Base-by-base conservation (phyloP, 192 early-diverging fungal genomes). In the Coemansia sp. region DNA sequence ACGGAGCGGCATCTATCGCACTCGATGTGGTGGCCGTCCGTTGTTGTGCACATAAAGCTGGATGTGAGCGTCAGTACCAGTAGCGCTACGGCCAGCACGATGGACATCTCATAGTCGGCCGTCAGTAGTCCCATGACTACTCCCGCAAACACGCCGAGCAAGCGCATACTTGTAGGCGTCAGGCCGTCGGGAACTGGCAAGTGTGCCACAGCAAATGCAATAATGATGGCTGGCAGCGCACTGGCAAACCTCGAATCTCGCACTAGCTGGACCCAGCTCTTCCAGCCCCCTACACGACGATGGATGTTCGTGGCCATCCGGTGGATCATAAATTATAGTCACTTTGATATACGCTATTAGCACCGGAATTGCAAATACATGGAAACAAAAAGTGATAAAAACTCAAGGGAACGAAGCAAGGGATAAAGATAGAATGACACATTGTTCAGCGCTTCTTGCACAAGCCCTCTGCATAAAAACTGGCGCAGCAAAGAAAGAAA, bases 31-130 rank as follows among this genome's bases (percentile, higher is more conserved):
- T 52, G 55, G 2, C 88, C 87, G 52, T 85, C 87, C 3, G 70
- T 41, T 5, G 86, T 82, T 27, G 82, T 84, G 62, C 90, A 92
- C 74, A 85, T 84, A 54, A 89, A 90, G 64, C 87, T 89, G 41
- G 85, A 70, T 4, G 90, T 88, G 13, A 90, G 60, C 4, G 88
- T 87, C 65, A 92, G 72, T n/a, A 72, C 13, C 5, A 86, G 79
- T 49, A 92, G 67, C 27, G 88, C 89, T 1, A 78, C 76, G 7
- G 86, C 72, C 61, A 90, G 78, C 3, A 90, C 67, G 11, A 87
- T 71, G 3, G 90, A 88, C 65, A 87, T 82, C 51, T 86, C 79
- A 57, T 87, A 77, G 67, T 70, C 60, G 33, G 86, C 82, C 0
- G 86, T 84, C 40, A 90, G 71, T 18, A 90, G 57, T 3, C 86